Base-by-base conservation (phyloP, 1,284 basidiomycete genomes). In the Sphagnurus paluster region DNA sequence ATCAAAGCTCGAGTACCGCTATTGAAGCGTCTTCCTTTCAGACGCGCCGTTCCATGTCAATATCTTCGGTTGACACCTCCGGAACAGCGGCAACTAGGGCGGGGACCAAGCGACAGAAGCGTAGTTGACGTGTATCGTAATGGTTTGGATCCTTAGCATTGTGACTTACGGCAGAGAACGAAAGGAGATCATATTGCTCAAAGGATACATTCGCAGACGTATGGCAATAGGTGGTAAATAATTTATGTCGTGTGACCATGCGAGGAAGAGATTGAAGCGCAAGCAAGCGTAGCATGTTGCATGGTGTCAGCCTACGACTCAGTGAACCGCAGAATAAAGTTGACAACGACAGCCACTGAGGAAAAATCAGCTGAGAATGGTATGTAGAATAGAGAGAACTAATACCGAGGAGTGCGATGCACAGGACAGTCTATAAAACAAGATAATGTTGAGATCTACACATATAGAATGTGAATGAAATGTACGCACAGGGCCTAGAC, bases 251-350 rank as follows among this genome's bases (percentile, higher is more conserved):
- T 24, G 21, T 16, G n/a, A n/a, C n/a, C n/a, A n/a, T n/a, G n/a
- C n/a, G n/a, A n/a, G n/a, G n/a, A n/a, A n/a, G n/a, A n/a, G n/a
- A n/a, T n/a, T n/a, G n/a, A n/a, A n/a, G n/a, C n/a, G n/a, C n/a
- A n/a, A n/a, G n/a, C n/a, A 38, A 16, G 4, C n/a, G 23, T 21
- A 19, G 35, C 6, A 26, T 11, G 25, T 7, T 29, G 23, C 28
- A 23, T 38, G 30, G 43, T 19, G 21, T 21, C 11, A 20, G 39
- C 24, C 57, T 39, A 68, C 37, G 57, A 53, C 52, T 76, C 67
- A 5, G 85, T 77, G 64, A 91, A 90, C 39, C 88, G 80, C 55
- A 97, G 76, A 54, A 93, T 76, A 60, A 97, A 96, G 68, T 97
- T 97, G 71, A 87, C 84, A 42, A 92, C 72, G 59, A 97, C 86